Evolutionary conservation across 2,329 filamentous ascomycete genomes (phyloP).

Genomic region (Helotiales sp.): DNA sequence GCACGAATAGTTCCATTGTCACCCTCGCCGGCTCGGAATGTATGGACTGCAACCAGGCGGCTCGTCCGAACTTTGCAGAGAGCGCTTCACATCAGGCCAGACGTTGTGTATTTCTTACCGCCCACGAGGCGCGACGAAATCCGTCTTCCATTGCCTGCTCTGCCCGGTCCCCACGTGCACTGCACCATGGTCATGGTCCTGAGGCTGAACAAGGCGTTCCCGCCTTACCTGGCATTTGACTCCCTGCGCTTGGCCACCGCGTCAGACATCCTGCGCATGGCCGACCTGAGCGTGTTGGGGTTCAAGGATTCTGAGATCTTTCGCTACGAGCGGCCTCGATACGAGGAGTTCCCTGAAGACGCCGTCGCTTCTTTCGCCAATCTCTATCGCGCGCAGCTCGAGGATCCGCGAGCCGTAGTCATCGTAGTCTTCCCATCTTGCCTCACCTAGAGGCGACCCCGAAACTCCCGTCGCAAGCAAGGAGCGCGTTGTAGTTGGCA

Average conservation of each 20-base stretch:
- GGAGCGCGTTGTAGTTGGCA: background rate
- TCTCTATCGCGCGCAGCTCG: background rate
- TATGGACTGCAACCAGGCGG: too few relatives aligned
- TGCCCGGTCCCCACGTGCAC: too few relatives aligned
- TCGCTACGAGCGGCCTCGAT: background rate
- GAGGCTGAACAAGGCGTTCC: too few relatives aligned
- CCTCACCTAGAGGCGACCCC: background rate
- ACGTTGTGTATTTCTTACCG: too few relatives aligned
- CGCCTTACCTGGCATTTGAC: background rate
- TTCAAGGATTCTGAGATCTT: background rate
- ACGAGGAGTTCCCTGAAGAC: background rate
- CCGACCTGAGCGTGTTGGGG: background rate
- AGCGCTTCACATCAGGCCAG: too few relatives aligned
- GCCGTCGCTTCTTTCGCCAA: background rate
- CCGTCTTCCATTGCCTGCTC: too few relatives aligned
- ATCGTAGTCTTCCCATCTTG: background rate
- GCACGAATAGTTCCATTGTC: too few relatives aligned
- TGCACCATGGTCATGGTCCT: too few relatives aligned
- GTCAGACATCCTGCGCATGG: background rate
- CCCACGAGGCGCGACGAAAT: too few relatives aligned
- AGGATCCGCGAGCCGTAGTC: background rate
- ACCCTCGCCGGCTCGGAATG: too few relatives aligned
- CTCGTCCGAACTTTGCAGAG: too few relatives aligned
- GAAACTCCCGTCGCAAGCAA: background rate
- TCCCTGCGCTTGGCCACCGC: background rate